phyloP scores from a whole-genome alignment of 768 basidiomycete genomes.

The Leccinellum albellum region DNA sequence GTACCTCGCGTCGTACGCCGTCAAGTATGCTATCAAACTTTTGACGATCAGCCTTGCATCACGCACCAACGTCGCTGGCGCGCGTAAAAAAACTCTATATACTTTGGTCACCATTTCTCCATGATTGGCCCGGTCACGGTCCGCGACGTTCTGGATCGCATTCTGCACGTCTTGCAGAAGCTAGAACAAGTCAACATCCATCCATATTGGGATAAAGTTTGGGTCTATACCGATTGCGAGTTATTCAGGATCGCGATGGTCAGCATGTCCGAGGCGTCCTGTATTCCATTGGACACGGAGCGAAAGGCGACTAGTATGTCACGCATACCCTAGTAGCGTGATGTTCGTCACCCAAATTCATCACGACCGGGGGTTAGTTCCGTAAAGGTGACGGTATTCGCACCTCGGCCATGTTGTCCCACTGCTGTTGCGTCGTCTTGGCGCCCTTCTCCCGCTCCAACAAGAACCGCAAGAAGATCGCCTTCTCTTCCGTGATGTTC shows the following conservation, averaged over 20 bases:
- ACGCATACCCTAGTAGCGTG: conserved; percentile 27
- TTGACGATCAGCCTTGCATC: conserved; percentile 12
- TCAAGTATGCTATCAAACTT: conserved; percentile 28
- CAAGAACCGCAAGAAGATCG: conserved; percentile 46
- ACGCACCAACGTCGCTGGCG: not conserved
- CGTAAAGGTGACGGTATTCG: conserved; percentile 4
- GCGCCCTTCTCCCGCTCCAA: conserved; percentile 40
- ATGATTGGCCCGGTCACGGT: conserved; percentile 18
- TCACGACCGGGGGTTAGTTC: not conserved
- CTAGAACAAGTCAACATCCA: conserved; percentile 16
- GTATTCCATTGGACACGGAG: conserved; percentile 17
- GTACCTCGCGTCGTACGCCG: conserved; percentile 20
- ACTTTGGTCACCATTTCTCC: conserved; percentile 23
- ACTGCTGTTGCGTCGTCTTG: conserved; percentile 26
- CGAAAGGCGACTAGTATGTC: conserved; percentile 18
- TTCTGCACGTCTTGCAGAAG: conserved; percentile 20
- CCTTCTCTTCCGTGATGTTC: conserved; percentile 60
- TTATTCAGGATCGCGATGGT: conserved; percentile 8
- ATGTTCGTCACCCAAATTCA: not conserved
- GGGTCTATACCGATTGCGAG: conserved; percentile 20
- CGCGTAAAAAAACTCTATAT: not conserved
- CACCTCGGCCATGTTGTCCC: conserved; percentile 29
- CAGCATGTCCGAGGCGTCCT: conserved; percentile 21
- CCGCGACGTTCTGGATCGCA: conserved; percentile 19
- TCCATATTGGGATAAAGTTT: not conserved